Conservation (phyloP, 2,329 filamentous ascomycete genomes). For the Colletotrichum shisoi region DNA sequence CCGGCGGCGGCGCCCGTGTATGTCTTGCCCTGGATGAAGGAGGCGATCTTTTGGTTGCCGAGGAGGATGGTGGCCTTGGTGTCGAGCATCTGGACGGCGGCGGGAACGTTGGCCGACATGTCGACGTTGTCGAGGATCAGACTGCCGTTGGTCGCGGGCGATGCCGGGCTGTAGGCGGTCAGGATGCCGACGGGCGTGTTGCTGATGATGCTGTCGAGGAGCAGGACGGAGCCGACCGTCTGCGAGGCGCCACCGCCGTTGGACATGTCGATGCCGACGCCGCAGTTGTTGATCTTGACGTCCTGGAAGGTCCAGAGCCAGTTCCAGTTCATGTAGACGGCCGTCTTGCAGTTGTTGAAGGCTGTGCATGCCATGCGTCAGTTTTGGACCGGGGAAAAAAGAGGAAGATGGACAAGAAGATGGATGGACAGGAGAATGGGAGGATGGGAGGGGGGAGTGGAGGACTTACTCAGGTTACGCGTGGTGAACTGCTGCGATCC, state of each 20-base stretch:
- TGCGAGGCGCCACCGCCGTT: conserved; percentile 67
- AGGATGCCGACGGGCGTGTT: conserved; percentile 79
- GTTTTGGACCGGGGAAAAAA: neutral
- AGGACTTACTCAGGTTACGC: conserved; percentile 69
- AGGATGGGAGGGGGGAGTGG: too few relatives aligned
- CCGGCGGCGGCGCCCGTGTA: conserved; percentile 62
- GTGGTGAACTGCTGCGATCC: conserved; percentile 90
- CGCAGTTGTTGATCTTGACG: conserved; percentile 75
- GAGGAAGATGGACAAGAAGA: too few relatives aligned
- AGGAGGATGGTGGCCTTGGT: conserved; percentile 69
- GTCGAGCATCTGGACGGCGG: conserved; percentile 69
- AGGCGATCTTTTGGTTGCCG: conserved; percentile 72
- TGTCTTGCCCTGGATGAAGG: conserved; percentile 81
- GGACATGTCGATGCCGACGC: conserved; percentile 81
- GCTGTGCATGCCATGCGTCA: neutral
- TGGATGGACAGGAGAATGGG: neutral
- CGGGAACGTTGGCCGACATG: conserved; percentile 71
- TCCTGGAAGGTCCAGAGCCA: conserved; percentile 87
- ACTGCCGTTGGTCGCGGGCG: conserved; percentile 76
- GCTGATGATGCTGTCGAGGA: conserved; percentile 81
- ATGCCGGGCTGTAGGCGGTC: conserved; percentile 72
- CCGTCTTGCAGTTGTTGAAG: conserved; percentile 83
- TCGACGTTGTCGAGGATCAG: conserved; percentile 91
- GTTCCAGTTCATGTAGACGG: conserved; percentile 90
- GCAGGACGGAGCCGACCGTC: conserved; percentile 83